Percentiles rank a stretch among this genome's conserved stretches.
Evolutionary conservation across 2,329 filamentous ascomycete species (phyloP).

Genomic region (Aspergillus calidoustus): DNA sequence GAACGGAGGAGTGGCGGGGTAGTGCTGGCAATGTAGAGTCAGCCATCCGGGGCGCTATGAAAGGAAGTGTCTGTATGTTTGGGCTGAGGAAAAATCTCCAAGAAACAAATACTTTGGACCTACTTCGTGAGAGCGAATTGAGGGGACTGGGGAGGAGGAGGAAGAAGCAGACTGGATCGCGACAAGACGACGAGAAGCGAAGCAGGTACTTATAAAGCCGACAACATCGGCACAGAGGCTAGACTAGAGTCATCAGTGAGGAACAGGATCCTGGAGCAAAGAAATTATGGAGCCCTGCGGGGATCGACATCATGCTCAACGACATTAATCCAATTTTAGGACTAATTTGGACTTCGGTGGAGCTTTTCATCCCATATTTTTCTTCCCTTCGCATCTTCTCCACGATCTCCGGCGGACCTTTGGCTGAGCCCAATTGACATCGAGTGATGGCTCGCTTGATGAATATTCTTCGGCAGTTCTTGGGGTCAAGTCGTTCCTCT

Average conservation of each 20-base stretch:
- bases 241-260: background rate
- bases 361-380: constrained; percentile 9
- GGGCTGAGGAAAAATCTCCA: background rate
- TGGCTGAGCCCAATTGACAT: too few species aligned
- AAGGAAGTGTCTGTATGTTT: background rate
- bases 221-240: background rate
- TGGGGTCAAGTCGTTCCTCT: constrained; percentile 28
- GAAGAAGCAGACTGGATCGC: background rate
- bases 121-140: constrained; percentile 3
- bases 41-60: background rate
- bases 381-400: constrained; percentile 9
- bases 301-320: constrained; percentile 17
- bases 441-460: constrained; percentile 42
- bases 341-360: constrained; percentile 15
- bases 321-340: constrained; percentile 5
- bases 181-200: background rate
- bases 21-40: background rate
- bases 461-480: constrained; percentile 35
- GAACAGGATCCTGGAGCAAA: too few species aligned
- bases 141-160: background rate
- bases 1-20: constrained; percentile 9
- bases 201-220: too few species aligned
- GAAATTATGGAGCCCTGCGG: constrained; percentile 15
- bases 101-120: background rate
- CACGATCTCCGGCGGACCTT: background rate